These are phyloP conservation scores for Myxozyma lipomycoides DNA, from an alignment of 805 yeast species.

Conservation along the genomic window DNA sequence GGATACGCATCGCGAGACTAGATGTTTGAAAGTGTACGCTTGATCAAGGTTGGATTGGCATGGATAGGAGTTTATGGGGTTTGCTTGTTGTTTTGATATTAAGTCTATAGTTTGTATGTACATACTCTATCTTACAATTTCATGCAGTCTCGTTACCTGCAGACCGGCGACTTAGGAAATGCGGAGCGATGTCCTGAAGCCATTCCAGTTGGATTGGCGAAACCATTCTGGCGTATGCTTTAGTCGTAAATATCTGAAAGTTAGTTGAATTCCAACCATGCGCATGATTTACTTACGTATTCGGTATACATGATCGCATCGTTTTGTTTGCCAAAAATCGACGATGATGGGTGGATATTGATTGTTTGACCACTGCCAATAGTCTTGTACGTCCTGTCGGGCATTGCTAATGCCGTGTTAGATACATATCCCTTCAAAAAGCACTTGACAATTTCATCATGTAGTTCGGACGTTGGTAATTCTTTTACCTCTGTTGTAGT, in stretches of 20 bases:
- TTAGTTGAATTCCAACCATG: constrained; percentile 1
- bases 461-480: constrained; percentile 8
- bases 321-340: constrained; percentile 67
- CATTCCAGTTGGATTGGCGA: constrained; percentile 75
- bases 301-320: constrained; percentile 94
- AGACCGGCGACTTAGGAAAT: constrained; percentile 46
- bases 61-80: background rate
- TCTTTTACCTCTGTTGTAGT: constrained; percentile 2
- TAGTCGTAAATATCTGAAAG: constrained; percentile 57
- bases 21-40: constrained; percentile 37
- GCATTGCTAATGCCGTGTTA: constrained; percentile 90
- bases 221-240: constrained; percentile 90
- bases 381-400: constrained; percentile 88
- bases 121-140: background rate
- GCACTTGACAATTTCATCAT: constrained; percentile 60
- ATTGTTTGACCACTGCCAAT: constrained; percentile 67
- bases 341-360: constrained; percentile 26
- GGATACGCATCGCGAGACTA: constrained; percentile 39
- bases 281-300: constrained; percentile 49
- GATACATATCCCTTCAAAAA: constrained; percentile 80
- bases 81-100: background rate
- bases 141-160: constrained; percentile 13
- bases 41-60: constrained; percentile 9
- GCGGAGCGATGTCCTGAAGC: constrained; percentile 80
- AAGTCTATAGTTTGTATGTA: background rate